Evolutionary conservation across 495 filamentous ascomycete genomes (phyloP), one percentile per base, ranked within the genome.

Genomic region (Monascus purpureus): DNA sequence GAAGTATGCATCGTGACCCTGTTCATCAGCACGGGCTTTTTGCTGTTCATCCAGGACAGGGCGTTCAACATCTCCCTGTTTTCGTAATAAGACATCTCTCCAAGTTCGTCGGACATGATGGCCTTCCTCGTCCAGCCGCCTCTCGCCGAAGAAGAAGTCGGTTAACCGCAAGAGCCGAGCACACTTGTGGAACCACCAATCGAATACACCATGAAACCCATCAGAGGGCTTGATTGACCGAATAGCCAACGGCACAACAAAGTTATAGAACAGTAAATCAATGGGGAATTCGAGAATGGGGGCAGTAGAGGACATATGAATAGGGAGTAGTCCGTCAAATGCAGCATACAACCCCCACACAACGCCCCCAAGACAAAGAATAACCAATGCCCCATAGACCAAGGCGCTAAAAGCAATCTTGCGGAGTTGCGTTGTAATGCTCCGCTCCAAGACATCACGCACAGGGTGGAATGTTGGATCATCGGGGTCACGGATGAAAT

Each of bases 401-500:
- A 99, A 67, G 17, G 86, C 92, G 42, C 84, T 93, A 43, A 95
- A 95, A 1, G 82, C 70, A 20, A 99, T 99, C 61, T 99, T 99
- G 18, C 88, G 76, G 8, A 99, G 71, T 53, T 99, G 90, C 1
- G 83, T 93, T 5, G 81, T 72, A 25, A 99, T 82, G 46, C 75
- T 93, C 18, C 92, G 74, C 51, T 99, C 92, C 12, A 99, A 70
- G 5, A 99, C 90, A 58, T 99, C 90, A 13, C 90, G 79, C 12
- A 99, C 87, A 1, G 90, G 90, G 49, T 99, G 90, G 52, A 99
- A 96, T 11, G 85, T 95, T 20, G 90, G 90, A 52, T 99, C 90
- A 59, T 99, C 92, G 8, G 90, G 90, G 55, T 99, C 90, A 26
- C 90, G 80, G 43, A 99, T 96, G 55, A 99, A 99, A 61, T 94